Percentiles rank a stretch among this genome's conserved stretches.
Conservation (phyloP, 768 basidiomycete species). For the Agaricus blazei region DNA sequence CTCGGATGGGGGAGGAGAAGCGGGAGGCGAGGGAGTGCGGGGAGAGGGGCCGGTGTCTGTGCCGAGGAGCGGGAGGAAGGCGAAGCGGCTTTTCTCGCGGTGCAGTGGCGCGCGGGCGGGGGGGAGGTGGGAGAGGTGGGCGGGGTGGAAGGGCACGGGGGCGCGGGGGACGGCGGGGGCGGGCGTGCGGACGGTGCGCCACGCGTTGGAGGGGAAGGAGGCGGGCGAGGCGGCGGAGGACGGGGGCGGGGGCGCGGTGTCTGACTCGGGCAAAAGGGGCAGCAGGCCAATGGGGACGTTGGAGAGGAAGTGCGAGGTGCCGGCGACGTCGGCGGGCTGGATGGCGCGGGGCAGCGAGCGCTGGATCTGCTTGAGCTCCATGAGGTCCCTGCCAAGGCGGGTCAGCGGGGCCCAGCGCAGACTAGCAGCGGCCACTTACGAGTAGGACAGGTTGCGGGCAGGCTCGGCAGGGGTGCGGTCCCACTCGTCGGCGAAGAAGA, state of each 20-base stretch:
- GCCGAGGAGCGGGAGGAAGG: constrained; percentile 13
- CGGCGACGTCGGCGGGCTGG: constrained; percentile 40
- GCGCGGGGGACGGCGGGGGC: constrained; percentile 5
- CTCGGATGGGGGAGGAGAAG: constrained; percentile 10
- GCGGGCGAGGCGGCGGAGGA: constrained; percentile 8
- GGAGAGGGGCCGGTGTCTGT: neutral
- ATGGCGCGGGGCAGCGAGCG: constrained; percentile 55
- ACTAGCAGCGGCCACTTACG: constrained; percentile 41
- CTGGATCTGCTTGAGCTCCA: constrained; percentile 68
- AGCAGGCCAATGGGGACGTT: constrained; percentile 61
- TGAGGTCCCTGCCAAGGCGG: constrained; percentile 42
- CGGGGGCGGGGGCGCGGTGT: constrained; percentile 11
- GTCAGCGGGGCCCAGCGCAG: neutral
- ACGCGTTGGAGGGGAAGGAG: constrained; percentile 7
- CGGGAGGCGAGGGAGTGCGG: constrained; percentile 3
- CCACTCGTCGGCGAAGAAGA: constrained; percentile 72
- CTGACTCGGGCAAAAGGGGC: constrained; percentile 40
- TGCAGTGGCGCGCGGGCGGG: neutral
- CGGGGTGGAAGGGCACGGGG: constrained; percentile 1
- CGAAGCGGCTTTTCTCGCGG: constrained; percentile 12
- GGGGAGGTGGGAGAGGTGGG: constrained; percentile 10
- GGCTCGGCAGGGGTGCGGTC: constrained; percentile 71
- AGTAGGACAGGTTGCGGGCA: constrained; percentile 55
- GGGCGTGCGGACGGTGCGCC: constrained; percentile 10
- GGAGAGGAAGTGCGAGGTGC: constrained; percentile 38